Conservation (phyloP, 75 land plant species). For the Cryptomeria japonica region DNA sequence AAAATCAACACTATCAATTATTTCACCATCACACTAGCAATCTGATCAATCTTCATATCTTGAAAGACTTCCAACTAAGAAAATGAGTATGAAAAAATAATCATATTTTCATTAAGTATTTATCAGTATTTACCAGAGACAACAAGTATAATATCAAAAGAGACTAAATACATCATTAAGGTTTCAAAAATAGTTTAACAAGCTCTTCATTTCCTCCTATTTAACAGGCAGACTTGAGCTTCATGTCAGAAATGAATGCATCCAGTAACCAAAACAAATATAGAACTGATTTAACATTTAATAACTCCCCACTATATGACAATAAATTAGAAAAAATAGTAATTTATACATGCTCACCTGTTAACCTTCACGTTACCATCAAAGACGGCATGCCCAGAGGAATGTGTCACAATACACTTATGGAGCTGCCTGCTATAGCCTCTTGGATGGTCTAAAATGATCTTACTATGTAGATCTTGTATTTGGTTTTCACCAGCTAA, state of each 20-base stretch:
- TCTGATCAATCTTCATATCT: neutral
- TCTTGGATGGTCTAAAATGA: slow-evolving; percentile 86
- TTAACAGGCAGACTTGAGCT: neutral
- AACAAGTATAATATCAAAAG: neutral
- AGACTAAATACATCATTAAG: neutral
- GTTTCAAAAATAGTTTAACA: neutral
- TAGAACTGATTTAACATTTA: neutral
- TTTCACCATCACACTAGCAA: neutral
- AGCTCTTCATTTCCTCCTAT: neutral
- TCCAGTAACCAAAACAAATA: neutral
- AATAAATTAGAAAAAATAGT: slow-evolving; percentile 1
- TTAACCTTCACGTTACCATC: slow-evolving; percentile 95
- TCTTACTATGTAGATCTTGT: slow-evolving; percentile 88
- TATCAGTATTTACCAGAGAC: neutral
- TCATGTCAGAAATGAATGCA: neutral
- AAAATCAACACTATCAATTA: no score
- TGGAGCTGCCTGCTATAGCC: slow-evolving; percentile 86
- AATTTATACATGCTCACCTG: slow-evolving; percentile 48
- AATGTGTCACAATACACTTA: slow-evolving; percentile 84
- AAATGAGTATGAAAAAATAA: no score
- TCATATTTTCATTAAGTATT: neutral
- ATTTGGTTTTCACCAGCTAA: slow-evolving; percentile 63
- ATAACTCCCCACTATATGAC: neutral
- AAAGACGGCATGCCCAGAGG: slow-evolving; percentile 85
- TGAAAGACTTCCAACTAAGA: neutral